phyloP scores from a whole-genome alignment of 2,329 filamentous ascomycete genomes.

The Curvularia sp. region DNA sequence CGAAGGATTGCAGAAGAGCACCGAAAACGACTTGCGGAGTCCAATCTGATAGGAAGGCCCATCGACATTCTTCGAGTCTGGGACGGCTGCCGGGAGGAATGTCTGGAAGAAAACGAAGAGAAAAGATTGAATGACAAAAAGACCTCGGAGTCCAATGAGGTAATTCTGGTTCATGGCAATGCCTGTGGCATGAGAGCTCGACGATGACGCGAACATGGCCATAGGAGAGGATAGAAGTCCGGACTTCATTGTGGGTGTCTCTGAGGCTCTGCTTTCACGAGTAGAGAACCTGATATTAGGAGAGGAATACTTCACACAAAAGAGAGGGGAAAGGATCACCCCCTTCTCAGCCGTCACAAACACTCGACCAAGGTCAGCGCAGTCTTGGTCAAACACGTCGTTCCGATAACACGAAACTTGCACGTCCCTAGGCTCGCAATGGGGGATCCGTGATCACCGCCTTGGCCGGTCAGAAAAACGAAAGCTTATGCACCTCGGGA shows the following conservation, averaged over 20 bases:
- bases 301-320: slow-evolving; percentile 5
- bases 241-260: slow-evolving; percentile 27
- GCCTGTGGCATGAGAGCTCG: slow-evolving; percentile 16
- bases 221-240: slow-evolving; percentile 24
- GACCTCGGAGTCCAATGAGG: slow-evolving; percentile 54
- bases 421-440: slow-evolving; percentile 16
- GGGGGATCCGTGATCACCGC: slow-evolving; percentile 31
- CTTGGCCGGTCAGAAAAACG: slow-evolving; percentile 14
- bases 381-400: slow-evolving; percentile 8
- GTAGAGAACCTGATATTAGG: slow-evolving; percentile 9
- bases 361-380: slow-evolving; percentile 10
- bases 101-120: slow-evolving; percentile 56
- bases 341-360: slow-evolving; percentile 2
- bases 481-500: slow-evolving; percentile 6
- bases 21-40: slow-evolving; percentile 55
- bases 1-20: slow-evolving; percentile 56
- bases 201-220: slow-evolving; percentile 21
- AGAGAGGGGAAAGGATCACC: neutral
- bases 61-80: slow-evolving; percentile 44
- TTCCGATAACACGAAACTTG: slow-evolving; percentile 10
- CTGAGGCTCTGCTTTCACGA: slow-evolving; percentile 6
- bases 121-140: slow-evolving; percentile 54
- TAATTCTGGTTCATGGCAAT: slow-evolving; percentile 41
- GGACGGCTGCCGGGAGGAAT: slow-evolving; percentile 54
- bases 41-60: slow-evolving; percentile 52